Evolutionary conservation across 225 moss, liverwort and hornwort species (phyloP).

Genomic region (Bryoerythrophyllum caledonicum): DNA sequence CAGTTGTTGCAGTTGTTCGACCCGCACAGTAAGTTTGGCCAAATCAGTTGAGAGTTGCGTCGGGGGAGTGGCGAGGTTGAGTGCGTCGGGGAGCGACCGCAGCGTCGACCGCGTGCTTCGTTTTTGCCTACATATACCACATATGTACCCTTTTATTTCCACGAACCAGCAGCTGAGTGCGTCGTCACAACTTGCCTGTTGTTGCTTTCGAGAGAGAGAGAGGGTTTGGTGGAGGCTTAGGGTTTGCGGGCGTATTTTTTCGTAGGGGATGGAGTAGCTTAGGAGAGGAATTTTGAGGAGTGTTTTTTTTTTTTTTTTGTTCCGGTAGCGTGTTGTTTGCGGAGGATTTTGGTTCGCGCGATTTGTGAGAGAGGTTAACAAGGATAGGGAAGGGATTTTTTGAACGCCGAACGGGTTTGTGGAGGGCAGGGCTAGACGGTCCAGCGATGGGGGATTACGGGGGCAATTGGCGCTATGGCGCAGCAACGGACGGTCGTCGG

Average conservation of each 20-base stretch:
- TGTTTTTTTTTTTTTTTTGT: not conserved
- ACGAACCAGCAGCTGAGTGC: slow-evolving; percentile 61
- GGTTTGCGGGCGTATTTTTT: slow-evolving; percentile 23
- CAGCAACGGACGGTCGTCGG: slow-evolving; percentile 74
- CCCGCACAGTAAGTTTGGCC: slow-evolving; percentile 44
- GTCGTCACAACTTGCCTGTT: slow-evolving; percentile 46
- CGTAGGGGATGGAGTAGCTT: too few species aligned
- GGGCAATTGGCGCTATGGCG: slow-evolving; percentile 73
- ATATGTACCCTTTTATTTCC: slow-evolving; percentile 57
- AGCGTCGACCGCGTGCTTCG: slow-evolving; percentile 19
- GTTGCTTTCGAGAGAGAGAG: slow-evolving; percentile 20
- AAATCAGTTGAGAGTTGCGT: slow-evolving; percentile 20
- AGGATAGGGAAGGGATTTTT: slow-evolving; percentile 46
- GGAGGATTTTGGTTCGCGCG: slow-evolving; percentile 14
- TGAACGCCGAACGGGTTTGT: slow-evolving; percentile 54
- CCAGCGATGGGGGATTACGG: slow-evolving; percentile 84
- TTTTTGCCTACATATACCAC: slow-evolving; percentile 26
- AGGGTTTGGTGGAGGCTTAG: slow-evolving; percentile 24
- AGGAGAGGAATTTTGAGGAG: too few species aligned
- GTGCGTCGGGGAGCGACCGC: not conserved
- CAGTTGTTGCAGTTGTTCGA: not conserved
- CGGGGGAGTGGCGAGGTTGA: slow-evolving; percentile 24
- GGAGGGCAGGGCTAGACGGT: slow-evolving; percentile 64
- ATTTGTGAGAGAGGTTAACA: slow-evolving; percentile 39
- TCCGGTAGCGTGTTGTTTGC: slow-evolving; percentile 35